Percentiles rank a stretch among this genome's conserved stretches.
Evolutionary conservation across 805 yeast species (phyloP).

Genomic region (Sungouiozyma ichnusensis): DNA sequence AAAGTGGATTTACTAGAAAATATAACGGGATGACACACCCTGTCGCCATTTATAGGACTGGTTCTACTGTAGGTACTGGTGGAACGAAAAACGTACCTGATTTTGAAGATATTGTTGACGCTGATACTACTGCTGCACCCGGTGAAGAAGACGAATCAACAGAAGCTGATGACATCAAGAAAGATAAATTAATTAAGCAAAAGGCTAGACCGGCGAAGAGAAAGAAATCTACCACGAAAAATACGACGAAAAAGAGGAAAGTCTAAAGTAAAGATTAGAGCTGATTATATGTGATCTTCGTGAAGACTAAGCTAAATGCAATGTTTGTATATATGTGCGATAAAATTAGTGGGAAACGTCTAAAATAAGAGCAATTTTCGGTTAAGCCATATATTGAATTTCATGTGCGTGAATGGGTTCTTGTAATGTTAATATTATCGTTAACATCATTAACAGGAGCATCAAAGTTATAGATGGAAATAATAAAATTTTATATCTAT

Average conservation of each 20-base stretch:
- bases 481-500: no score
- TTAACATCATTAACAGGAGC: not conserved
- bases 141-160: conserved; percentile 21
- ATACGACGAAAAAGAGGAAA: conserved; percentile 12
- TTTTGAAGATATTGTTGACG: conserved; percentile 30
- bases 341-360: no score
- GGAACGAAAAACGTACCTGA: conserved; percentile 21
- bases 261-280: conserved; percentile 13
- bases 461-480: not conserved
- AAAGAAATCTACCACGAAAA: conserved; percentile 12
- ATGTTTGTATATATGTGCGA: no score
- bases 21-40: conserved; percentile 78
- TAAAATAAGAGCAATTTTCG: no score
- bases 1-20: conserved; percentile 75
- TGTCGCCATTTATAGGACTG: conserved; percentile 68
- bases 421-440: not conserved
- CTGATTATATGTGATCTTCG: not conserved
- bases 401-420: not conserved
- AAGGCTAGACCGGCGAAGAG: conserved; percentile 22
- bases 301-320: not conserved
- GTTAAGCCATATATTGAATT: no score
- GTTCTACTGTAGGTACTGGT: conserved; percentile 38
- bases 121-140: conserved; percentile 24
- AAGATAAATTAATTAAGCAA: conserved; percentile 28
- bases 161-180: conserved; percentile 28